Conservation (phyloP, 2,329 filamentous ascomycete genomes). For the Colletotrichum navitas region DNA sequence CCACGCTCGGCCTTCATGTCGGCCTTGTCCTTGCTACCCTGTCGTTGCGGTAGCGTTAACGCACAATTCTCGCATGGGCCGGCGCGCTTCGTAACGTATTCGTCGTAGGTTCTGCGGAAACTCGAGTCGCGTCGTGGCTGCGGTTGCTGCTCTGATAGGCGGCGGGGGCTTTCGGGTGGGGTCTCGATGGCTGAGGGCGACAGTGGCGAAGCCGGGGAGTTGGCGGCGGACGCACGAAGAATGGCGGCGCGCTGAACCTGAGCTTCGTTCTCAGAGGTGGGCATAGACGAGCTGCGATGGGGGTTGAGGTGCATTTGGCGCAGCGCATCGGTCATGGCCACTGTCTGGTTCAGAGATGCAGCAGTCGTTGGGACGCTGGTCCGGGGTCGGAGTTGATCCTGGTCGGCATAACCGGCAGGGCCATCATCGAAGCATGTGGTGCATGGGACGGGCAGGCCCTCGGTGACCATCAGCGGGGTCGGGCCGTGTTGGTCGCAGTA, state of each 20-base stretch:
- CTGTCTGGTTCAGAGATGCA: conserved; percentile 44
- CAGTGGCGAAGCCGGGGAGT: conserved; percentile 48
- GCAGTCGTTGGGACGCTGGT: conserved; percentile 55
- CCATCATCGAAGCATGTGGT: conserved; percentile 67
- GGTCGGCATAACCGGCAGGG: conserved; percentile 47
- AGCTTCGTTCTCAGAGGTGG: conserved; percentile 60
- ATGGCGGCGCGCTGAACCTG: conserved; percentile 58
- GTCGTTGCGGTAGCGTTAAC: conserved; percentile 70
- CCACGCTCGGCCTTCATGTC: conserved; percentile 56
- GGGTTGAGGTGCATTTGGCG: conserved; percentile 60
- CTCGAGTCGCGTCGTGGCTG: conserved; percentile 66
- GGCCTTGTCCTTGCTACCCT: conserved; percentile 47
- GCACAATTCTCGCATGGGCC: conserved; percentile 78
- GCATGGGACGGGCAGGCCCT: conserved; percentile 73
- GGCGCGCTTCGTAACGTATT: conserved; percentile 73
- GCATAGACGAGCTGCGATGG: conserved; percentile 58
- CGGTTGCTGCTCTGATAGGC: conserved; percentile 51
- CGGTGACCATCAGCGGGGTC: conserved; percentile 77
- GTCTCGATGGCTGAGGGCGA: conserved; percentile 64
- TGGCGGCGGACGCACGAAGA: conserved; percentile 55
- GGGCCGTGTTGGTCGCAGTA: conserved; percentile 79
- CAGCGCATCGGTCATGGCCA: conserved; percentile 60
- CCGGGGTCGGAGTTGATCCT: conserved; percentile 53
- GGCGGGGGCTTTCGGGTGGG: conserved; percentile 68
- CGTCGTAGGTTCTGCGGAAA: conserved; percentile 74